These are phyloP conservation scores for Cephalotrichum gorgonifer DNA, from an alignment of 2,329 filamentous ascomycete species.

Conservation along the genomic window DNA sequence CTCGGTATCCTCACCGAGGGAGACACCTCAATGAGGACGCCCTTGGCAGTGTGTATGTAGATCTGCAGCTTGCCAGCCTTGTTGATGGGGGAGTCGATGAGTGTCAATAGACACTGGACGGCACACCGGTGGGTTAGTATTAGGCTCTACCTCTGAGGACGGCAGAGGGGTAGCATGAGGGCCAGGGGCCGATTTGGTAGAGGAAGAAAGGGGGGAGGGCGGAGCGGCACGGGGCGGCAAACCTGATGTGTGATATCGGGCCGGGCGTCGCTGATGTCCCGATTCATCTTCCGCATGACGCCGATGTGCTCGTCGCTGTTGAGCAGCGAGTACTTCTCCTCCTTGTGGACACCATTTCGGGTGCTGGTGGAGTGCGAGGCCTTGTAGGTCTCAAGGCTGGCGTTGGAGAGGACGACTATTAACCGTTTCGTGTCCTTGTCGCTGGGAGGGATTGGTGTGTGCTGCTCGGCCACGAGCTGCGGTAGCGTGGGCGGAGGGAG, in stretches of 20 bases:
- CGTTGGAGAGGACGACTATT: constrained; percentile 94
- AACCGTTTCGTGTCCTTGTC: constrained; percentile 88
- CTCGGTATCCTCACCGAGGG: constrained; percentile 95
- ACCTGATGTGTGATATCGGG: constrained; percentile 99
- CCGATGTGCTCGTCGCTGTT: constrained; percentile 99
- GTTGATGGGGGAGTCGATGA: constrained; percentile 96
- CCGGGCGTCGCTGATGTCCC: constrained; percentile 94
- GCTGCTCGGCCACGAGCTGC: constrained; percentile 87
- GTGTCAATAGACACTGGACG: constrained; percentile 85
- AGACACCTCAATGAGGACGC: constrained; percentile 93
- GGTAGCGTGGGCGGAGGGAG: constrained; percentile 85
- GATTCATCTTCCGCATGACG: constrained; percentile 98
- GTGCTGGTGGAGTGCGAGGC: constrained; percentile 63
- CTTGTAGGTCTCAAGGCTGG: constrained; percentile 95
- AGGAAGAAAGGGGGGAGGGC: neutral
- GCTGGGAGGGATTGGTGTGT: constrained; percentile 67
- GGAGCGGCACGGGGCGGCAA: no score
- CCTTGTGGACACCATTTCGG: constrained; percentile 56
- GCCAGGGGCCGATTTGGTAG: neutral
- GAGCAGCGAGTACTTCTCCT: constrained; percentile 94
- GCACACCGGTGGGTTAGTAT: constrained; percentile 1
- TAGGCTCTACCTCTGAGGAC: neutral
- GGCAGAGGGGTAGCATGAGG: neutral
- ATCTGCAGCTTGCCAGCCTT: constrained; percentile 97
- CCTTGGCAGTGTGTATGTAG: constrained; percentile 96